Base-by-base conservation (phyloP, 140 eudicot species). In the Cichorium intybus region DNA sequence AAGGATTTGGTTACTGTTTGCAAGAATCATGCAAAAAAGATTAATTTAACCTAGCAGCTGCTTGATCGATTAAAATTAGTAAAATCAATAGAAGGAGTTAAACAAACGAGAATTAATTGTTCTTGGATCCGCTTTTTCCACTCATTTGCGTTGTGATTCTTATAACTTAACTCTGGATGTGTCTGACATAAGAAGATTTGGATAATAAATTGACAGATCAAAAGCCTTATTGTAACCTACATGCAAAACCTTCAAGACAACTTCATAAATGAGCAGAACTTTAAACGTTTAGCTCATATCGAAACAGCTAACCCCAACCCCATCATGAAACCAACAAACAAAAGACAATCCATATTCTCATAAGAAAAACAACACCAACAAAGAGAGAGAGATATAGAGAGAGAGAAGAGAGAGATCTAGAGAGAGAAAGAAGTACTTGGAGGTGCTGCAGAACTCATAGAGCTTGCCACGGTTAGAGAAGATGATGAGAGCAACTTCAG, bases 381-480 rank as follows among this genome's bases (percentile, higher is more conserved):
- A 41, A 15, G 16, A 75, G 21, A 51, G 7, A 46, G 0, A 48
- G 18, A 60, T 14, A 15, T 3, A 15, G 18, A 52, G 6, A 29
- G 24, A 65, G 22, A 34, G 37, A 52, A 52, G 3, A 33, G 4
- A 29, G n/a, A 59, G 24, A 15, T 12, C 16, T n/a, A 53, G 10
- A 43, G 31, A 65, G 28, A 34, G 48, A 52, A 72, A 22, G 62
- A 28, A 11, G 62, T 81, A 87, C 95, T 87, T 81, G 84, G 92
- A 81, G 28, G 88, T 72, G 82, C 91, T 84, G 70, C 92, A 87
- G 70, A 87, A 87, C 68, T 87, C 92, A 60, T 84, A 84, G 67
- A 87, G 95, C 74, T 87, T 87, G 65, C 95, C 95, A 17, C 95
- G 86, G 48, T 71, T 87, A 10, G 95, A 87, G 82, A 87, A 87